Evolutionary conservation across 331 rosid genomes (phyloP), one percentile per base, ranked within the genome.

Genomic region (Quercus tomentella): DNA sequence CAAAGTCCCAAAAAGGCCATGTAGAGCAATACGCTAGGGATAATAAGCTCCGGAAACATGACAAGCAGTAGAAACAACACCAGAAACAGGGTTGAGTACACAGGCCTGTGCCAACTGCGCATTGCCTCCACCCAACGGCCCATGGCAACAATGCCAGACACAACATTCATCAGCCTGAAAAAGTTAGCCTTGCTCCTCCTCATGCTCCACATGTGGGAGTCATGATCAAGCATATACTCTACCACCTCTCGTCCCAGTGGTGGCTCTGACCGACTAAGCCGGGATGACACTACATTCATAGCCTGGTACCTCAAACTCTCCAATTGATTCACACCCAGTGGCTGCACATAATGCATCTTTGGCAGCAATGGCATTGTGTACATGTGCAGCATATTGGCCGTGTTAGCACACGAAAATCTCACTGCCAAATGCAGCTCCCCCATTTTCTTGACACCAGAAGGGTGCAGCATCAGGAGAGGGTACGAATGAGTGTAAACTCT

Each of bases 401-500:
- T 63, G 66, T 84, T 87, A 21, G 91, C 83, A 66, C 93, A 85
- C 0, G 88, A 86, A 54, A 89, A 86, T 60, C 93, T 58, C 58
- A 89, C 81, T 0, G 93, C 91, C 83, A 89, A 76, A 57, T 89
- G 91, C 82, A 89, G 87, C 80, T 87, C 93, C 15, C 93, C 93
- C 91, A 86, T 89, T 74, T 89, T 89, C 83, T 89, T 89, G 17
- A 89, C 88, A 51, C 93, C 91, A 1, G 84, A 62, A 4, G 90
- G 17, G 35, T 89, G 91, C 61, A 87, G n/a, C 91, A 85, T 84
- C 25, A 87, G 56, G 37, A 89, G 87, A 0, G 93, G 93, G 62
- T 89, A 89, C 5, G 93, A 87, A 16, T 89, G 91, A 43, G 90
- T 87, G 62, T 89, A 89, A 31, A 87, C 91, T 62, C 87, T 75